A percentile compares a stretch with the other conserved stretches of the same genome.
phyloP scores from a whole-genome alignment of 1,284 basidiomycete species.

The Retiboletus flavoniger region DNA sequence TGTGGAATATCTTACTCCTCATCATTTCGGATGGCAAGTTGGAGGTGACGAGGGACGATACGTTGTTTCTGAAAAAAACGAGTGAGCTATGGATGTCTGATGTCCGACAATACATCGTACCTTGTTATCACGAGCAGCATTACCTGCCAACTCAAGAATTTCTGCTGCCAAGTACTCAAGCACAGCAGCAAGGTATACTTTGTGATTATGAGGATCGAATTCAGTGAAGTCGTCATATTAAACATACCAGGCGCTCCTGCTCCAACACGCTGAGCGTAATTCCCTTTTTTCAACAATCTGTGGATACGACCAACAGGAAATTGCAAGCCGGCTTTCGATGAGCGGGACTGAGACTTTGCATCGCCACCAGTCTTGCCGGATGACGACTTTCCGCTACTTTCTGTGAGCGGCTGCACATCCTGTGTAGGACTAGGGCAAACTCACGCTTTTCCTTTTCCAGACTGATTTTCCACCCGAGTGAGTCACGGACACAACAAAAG shows the following conservation, averaged over 20 bases:
- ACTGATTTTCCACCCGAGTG: slow-evolving; percentile 32
- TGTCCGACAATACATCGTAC: slow-evolving; percentile 7
- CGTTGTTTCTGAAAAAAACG: slow-evolving; percentile 53
- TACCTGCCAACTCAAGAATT: slow-evolving; percentile 86
- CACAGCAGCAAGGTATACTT: slow-evolving; percentile 85
- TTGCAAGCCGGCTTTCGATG: slow-evolving; percentile 76
- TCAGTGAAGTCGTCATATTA: not conserved
- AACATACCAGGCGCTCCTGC: slow-evolving; percentile 69
- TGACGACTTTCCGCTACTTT: slow-evolving; percentile 51
- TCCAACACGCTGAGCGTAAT: slow-evolving; percentile 74
- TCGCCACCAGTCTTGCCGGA: slow-evolving; percentile 56
- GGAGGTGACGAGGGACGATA: slow-evolving; percentile 83
- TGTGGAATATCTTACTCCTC: slow-evolving; percentile 53
- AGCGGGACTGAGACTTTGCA: slow-evolving; percentile 60
- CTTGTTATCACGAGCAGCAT: slow-evolving; percentile 74
- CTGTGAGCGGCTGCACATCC: slow-evolving; percentile 2
- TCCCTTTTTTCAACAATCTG: slow-evolving; percentile 78
- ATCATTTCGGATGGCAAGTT: slow-evolving; percentile 84
- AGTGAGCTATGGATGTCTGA: not conserved
- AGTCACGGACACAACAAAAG: not conserved
- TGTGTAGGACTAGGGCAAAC: slow-evolving; percentile 11
- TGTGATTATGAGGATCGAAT: not conserved
- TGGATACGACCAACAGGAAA: slow-evolving; percentile 90
- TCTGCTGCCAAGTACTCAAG: slow-evolving; percentile 86
- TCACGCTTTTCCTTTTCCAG: slow-evolving; percentile 57